These are phyloP conservation scores for Coniochaeta prunicola DNA, from an alignment of 2,329 filamentous ascomycete genomes.

Conservation along the genomic window DNA sequence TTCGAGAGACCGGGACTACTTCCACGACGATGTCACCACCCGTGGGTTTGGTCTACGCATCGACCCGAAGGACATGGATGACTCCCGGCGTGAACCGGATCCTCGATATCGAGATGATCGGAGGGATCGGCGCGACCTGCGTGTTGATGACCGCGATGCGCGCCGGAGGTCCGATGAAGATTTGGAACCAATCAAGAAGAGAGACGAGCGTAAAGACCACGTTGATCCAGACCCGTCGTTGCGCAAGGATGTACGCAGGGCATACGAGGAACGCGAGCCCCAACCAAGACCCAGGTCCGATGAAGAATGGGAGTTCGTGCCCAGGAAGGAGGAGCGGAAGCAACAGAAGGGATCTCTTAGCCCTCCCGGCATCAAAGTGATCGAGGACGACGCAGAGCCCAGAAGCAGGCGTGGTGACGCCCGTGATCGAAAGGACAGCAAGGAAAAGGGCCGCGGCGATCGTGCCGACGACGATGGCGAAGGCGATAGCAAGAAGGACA, in stretches of 20 bases:
- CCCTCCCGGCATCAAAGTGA: background rate
- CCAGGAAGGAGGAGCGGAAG: background rate
- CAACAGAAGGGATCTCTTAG: background rate
- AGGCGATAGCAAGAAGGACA: conserved; percentile 29
- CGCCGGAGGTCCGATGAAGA: conserved; percentile 21
- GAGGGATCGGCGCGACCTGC: conserved; percentile 24
- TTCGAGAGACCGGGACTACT: conserved; percentile 32
- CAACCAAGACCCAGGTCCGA: background rate
- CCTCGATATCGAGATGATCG: conserved; percentile 31
- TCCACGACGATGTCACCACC: conserved; percentile 37
- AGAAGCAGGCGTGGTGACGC: background rate
- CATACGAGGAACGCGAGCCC: background rate
- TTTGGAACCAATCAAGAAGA: conserved; percentile 10
- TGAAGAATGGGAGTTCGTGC: conserved; percentile 1
- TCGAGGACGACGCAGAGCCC: background rate
- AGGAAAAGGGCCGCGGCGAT: conserved; percentile 9
- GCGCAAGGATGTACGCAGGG: background rate
- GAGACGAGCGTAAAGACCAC: conserved; percentile 7
- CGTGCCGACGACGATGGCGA: conserved; percentile 22
- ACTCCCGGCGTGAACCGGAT: conserved; percentile 19
- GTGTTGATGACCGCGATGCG: conserved; percentile 15
- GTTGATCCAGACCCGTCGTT: background rate
- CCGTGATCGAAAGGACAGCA: background rate
- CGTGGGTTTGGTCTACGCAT: conserved; percentile 48
- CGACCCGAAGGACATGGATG: conserved; percentile 24